Conservation (phyloP, 352 stramenopile genomes). For the Phytopythium chamaehyphon region DNA sequence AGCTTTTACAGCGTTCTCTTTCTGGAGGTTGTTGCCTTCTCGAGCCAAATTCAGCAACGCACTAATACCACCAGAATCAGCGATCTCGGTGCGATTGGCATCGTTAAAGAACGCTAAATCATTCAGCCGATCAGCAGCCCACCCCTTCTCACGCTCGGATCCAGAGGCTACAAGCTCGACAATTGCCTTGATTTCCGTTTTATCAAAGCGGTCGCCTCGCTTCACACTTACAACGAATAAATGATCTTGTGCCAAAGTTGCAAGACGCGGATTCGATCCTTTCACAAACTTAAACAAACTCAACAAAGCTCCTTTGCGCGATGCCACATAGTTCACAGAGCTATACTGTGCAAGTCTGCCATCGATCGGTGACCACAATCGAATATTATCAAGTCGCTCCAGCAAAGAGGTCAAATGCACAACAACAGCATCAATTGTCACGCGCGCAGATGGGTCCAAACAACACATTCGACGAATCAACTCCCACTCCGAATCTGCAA, state of each 20-base stretch:
- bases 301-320: not conserved
- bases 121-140: no score
- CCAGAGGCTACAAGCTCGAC: no score
- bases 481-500: slow-evolving; percentile 5
- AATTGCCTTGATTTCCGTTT: no score
- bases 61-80: not conserved
- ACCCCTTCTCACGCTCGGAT: no score
- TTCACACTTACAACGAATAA: no score
- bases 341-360: not conserved
- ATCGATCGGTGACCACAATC: not conserved
- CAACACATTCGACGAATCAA: slow-evolving; percentile 15
- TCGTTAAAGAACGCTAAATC: no score
- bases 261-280: not conserved
- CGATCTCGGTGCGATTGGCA: not conserved
- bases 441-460: slow-evolving; percentile 1
- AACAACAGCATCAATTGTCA: slow-evolving; percentile 6
- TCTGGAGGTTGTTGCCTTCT: not conserved
- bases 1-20: not conserved
- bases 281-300: not conserved
- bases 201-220: no score
- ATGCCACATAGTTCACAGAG: not conserved
- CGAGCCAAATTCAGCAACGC: not conserved
- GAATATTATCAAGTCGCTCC: not conserved
- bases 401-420: slow-evolving; percentile 1
- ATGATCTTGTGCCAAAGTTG: not conserved